phyloP scores from a whole-genome alignment of 78 protist species.

The Pigoraptor vietnamica region DNA sequence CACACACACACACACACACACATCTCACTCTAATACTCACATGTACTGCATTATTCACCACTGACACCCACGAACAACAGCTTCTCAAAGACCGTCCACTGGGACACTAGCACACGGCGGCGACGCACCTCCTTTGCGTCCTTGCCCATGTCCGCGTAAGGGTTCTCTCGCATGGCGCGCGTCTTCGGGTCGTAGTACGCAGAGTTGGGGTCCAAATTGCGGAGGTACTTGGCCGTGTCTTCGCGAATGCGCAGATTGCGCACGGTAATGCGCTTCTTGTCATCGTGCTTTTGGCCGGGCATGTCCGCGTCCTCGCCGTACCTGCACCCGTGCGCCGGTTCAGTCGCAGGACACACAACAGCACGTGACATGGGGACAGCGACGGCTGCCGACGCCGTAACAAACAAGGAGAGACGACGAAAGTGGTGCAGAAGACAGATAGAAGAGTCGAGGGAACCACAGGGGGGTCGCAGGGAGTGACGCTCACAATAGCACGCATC shows the following conservation, averaged over 20 bases:
- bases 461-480: no score
- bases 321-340: slow-evolving; percentile 8
- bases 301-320: slow-evolving; percentile 30
- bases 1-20: no score
- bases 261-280: slow-evolving; percentile 65
- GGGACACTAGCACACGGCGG: background rate
- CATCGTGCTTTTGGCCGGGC: slow-evolving; percentile 51
- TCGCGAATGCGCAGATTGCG: slow-evolving; percentile 87
- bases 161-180: slow-evolving; percentile 93
- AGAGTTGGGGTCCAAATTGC: slow-evolving; percentile 83
- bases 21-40: no score
- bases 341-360: no score
- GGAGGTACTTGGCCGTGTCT: slow-evolving; percentile 96
- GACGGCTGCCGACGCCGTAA: no score
- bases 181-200: slow-evolving; percentile 98
- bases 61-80: slow-evolving; percentile 71
- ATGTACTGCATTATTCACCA: no score
- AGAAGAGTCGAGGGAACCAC: no score
- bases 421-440: no score
- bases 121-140: slow-evolving; percentile 2
- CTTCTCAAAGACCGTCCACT: background rate
- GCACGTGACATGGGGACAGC: no score
- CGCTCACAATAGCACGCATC: no score
- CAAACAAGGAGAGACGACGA: no score
- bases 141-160: slow-evolving; percentile 38